These are phyloP conservation scores for Arabidopsis hybrid DNA, from an alignment of 441 rosid genomes.

Conservation along the genomic window DNA sequence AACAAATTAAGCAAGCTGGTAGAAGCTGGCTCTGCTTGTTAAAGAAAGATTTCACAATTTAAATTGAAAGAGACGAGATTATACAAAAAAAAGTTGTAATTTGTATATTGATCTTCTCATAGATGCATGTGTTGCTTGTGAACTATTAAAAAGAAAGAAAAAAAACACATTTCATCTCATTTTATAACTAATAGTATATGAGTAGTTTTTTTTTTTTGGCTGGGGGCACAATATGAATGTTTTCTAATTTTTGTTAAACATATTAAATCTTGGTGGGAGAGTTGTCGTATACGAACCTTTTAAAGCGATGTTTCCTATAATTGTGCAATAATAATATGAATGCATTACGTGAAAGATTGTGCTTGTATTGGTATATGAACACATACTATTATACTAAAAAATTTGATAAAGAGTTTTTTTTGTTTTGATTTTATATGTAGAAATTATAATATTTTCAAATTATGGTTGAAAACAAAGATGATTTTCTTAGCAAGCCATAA, in stretches of 20 bases:
- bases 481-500: background rate
- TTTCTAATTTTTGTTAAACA: slow-evolving; percentile 3
- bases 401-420: no score
- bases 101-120: slow-evolving; percentile 38
- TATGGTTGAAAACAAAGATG: background rate
- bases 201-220: background rate
- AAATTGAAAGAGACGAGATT: slow-evolving; percentile 18
- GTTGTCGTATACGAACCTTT: slow-evolving; percentile 26
- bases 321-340: slow-evolving; percentile 16
- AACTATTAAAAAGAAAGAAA: background rate
- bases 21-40: slow-evolving; percentile 63
- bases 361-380: slow-evolving; percentile 18
- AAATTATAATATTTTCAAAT: background rate
- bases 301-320: slow-evolving; percentile 23
- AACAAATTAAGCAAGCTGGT: slow-evolving; percentile 76
- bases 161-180: slow-evolving; percentile 1
- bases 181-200: background rate
- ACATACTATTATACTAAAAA: background rate
- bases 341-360: slow-evolving; percentile 17
- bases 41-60: slow-evolving; percentile 12
- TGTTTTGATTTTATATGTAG: no score
- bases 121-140: slow-evolving; percentile 29
- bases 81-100: slow-evolving; percentile 33
- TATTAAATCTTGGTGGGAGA: background rate
- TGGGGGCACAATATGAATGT: slow-evolving; percentile 5